These are phyloP conservation scores for Neurospora sp. DNA, from an alignment of 495 filamentous ascomycete genomes.

Conservation along the genomic window DNA sequence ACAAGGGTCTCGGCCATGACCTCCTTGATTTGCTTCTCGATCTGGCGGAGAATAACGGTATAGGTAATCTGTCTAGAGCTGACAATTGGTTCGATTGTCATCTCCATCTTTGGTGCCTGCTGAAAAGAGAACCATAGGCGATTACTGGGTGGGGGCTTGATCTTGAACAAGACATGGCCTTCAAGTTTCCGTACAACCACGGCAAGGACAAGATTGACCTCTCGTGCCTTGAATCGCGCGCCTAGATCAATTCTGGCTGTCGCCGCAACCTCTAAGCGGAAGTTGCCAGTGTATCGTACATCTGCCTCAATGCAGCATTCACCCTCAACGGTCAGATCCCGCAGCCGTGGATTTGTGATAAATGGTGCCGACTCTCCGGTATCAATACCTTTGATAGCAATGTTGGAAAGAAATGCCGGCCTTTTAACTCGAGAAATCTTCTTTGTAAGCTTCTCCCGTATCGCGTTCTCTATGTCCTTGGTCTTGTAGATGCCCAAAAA, in stretches of 20 bases:
- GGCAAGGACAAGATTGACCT: constrained; percentile 82
- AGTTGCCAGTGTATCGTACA: constrained; percentile 78
- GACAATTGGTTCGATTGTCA: constrained; percentile 89
- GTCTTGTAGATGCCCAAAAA: constrained; percentile 87
- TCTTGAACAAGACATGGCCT: constrained; percentile 71
- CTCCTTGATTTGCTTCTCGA: constrained; percentile 88
- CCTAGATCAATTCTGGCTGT: constrained; percentile 87
- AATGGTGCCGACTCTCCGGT: constrained; percentile 82
- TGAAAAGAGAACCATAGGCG: constrained; percentile 92
- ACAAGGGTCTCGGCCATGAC: constrained; percentile 88
- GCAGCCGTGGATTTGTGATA: constrained; percentile 79
- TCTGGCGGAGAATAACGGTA: constrained; percentile 78
- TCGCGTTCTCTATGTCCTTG: constrained; percentile 62
- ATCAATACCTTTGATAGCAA: constrained; percentile 70
- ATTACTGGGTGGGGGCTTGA: constrained; percentile 94
- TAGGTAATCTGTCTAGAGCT: constrained; percentile 94
- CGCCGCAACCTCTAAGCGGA: constrained; percentile 78
- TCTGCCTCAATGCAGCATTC: constrained; percentile 80
- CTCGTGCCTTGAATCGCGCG: constrained; percentile 74
- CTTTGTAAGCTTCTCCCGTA: constrained; percentile 82
- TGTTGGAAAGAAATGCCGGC: constrained; percentile 75
- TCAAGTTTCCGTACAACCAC: constrained; percentile 77
- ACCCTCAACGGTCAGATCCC: constrained; percentile 84
- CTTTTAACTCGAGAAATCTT: constrained; percentile 93
- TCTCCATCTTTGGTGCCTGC: constrained; percentile 80